These are phyloP conservation scores for Cystofilobasidium bisporidii DNA, from an alignment of 768 basidiomycete genomes.

Conservation along the genomic window DNA sequence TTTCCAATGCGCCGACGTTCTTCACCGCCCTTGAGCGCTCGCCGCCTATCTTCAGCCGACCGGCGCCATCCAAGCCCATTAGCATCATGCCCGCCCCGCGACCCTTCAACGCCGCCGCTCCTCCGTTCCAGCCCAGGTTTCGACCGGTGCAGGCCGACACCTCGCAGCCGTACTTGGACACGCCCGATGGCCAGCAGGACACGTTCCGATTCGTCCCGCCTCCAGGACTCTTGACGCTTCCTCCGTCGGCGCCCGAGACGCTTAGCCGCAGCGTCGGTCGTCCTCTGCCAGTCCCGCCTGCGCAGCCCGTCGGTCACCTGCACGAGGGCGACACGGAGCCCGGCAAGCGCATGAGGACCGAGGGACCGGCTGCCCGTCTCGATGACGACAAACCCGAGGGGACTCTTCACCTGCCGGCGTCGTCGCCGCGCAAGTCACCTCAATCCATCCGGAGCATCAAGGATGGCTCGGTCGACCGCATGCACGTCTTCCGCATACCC, in stretches of 20 bases:
- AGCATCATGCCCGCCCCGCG: neutral
- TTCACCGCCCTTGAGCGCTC: neutral
- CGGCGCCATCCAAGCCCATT: neutral
- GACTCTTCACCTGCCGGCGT: neutral
- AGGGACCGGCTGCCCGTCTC: neutral
- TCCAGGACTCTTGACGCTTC: neutral
- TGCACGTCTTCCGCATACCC: constrained; percentile 10
- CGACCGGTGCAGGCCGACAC: neutral
- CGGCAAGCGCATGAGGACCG: neutral
- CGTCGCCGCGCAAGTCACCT: constrained; percentile 6
- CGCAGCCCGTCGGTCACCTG: too few species aligned
- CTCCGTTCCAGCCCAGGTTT: neutral
- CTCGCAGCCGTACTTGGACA: too few species aligned
- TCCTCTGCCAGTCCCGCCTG: neutral
- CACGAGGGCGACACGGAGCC: neutral
- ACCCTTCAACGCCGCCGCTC: constrained; percentile 18
- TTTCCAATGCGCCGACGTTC: constrained; percentile 1
- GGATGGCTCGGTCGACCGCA: constrained; percentile 2
- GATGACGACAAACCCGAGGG: neutral
- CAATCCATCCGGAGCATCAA: neutral
- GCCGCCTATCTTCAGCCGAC: neutral
- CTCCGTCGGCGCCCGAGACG: neutral
- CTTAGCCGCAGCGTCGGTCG: neutral
- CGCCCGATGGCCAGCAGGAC: too few species aligned
- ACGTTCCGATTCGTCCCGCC: constrained; percentile 1